A percentile compares a stretch with the other conserved stretches of the same genome.
Evolutionary conservation across 805 yeast genomes (phyloP).

Genomic region (Cyberlindnera petersonii): DNA sequence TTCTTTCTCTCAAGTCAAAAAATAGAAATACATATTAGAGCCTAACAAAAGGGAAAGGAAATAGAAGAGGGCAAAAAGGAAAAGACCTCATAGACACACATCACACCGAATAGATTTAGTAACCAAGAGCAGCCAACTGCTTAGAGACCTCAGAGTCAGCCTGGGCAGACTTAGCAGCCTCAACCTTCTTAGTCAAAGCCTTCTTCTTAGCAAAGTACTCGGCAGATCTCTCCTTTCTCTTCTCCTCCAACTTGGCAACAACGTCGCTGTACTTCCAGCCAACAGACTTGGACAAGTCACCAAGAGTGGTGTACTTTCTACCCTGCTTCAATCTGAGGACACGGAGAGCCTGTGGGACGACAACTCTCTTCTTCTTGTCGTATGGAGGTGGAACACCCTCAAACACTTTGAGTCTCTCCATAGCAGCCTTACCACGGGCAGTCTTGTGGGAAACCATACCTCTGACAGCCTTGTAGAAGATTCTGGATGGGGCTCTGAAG

Average conservation of each 20-base stretch:
- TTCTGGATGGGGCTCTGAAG: conserved; percentile 99
- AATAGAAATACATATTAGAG: too few species aligned
- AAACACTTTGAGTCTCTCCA: conserved; percentile 98
- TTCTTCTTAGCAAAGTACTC: conserved; percentile 99
- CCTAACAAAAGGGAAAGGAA: too few species aligned
- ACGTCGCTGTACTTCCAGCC: conserved; percentile 99
- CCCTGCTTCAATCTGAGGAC: conserved; percentile 99
- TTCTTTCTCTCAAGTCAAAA: too few species aligned
- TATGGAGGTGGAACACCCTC: conserved; percentile 99
- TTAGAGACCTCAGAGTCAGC: conserved; percentile 88
- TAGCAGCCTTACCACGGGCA: conserved; percentile 99
- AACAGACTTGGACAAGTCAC: conserved; percentile 92
- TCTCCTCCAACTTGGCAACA: conserved; percentile 96
- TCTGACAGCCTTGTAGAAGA: conserved; percentile 98
- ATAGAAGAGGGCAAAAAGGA: too few species aligned
- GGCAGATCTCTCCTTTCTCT: conserved; percentile 98
- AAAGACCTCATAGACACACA: conserved; percentile 21
- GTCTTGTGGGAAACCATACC: conserved; percentile 99
- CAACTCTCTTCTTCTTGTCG: conserved; percentile 99
- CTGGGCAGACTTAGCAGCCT: conserved; percentile 80
- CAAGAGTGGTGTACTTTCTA: conserved; percentile 98
- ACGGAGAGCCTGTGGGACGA: conserved; percentile 99
- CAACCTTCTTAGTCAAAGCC: conserved; percentile 90
- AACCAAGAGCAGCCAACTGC: conserved; percentile 95
- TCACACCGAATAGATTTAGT: too few species aligned